Percentiles rank a stretch among this genome's conserved stretches.
phyloP scores from a whole-genome alignment of 345 rosid genomes.

The Chamaenerion angustifolium region DNA sequence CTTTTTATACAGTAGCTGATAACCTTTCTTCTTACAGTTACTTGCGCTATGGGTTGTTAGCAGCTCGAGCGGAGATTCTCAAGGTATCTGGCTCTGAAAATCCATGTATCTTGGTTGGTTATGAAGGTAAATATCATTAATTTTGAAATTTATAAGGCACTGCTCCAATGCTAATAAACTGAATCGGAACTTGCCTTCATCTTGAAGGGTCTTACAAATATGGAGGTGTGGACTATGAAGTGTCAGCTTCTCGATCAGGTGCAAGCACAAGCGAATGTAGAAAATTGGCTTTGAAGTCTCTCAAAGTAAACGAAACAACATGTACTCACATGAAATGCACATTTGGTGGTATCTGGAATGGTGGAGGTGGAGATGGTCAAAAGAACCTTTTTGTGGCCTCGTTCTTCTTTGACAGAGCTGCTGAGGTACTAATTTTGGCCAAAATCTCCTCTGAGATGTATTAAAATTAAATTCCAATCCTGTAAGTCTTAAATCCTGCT shows the following conservation, averaged over 20 bases:
- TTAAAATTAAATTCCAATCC: neutral
- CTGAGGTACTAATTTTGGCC: constrained; percentile 43
- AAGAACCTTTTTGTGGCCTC: constrained; percentile 86
- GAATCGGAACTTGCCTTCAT: neutral
- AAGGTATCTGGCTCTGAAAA: constrained; percentile 48
- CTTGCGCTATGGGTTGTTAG: constrained; percentile 84
- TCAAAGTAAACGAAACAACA: constrained; percentile 63
- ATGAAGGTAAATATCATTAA: constrained; percentile 40
- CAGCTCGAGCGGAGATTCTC: constrained; percentile 92
- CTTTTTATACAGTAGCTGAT: neutral
- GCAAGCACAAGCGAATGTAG: constrained; percentile 63
- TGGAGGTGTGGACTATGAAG: constrained; percentile 52
- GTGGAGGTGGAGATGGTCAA: constrained; percentile 99
- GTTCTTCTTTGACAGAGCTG: constrained; percentile 94
- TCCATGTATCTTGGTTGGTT: constrained; percentile 74
- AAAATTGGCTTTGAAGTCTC: constrained; percentile 56
- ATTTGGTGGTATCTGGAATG: constrained; percentile 95
- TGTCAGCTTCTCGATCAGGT: constrained; percentile 45
- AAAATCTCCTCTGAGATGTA: neutral
- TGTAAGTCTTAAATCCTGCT: neutral
- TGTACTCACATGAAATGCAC: constrained; percentile 89
- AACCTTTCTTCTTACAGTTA: constrained; percentile 39
- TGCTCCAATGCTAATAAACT: too few relatives aligned
- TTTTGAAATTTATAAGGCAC: too few relatives aligned
- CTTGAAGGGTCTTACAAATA: constrained; percentile 56